Evolutionary conservation across 108 stramenopile species (phyloP), one percentile per base, ranked within the genome.

Genomic region (Nitzschia sp.): DNA sequence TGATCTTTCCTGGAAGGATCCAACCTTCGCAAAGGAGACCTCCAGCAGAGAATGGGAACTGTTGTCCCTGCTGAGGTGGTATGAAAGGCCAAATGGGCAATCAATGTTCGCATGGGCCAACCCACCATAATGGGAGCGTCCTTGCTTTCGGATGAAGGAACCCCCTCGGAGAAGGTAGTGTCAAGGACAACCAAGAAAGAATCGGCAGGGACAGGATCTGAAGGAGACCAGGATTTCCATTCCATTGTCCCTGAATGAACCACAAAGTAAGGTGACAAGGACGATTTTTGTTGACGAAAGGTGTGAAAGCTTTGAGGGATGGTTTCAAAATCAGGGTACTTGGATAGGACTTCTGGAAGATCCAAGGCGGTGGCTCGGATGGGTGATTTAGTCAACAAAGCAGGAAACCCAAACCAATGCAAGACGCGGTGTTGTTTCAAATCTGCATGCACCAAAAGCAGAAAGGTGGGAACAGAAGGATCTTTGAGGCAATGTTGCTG

Each of bases 371-470:
- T 38, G 0, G 69, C 68, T 21, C 10, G 52, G 3, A 72, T 53
- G 9, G 72, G 57, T 9, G 44, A 52, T 17, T 62, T 34, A 14
- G 63, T 38, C 62, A 76, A 56, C 20, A 94, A 60, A 3, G 88
- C 80, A 11, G 93, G 93, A 70, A 91, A 83, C 0, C 88, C 93
- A 76, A 90, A 91, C 90, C 93, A 94, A 75, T 94, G 91, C 5
- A 94, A 72, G 1, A 85, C 83, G 57, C 81, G 80, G 70, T 94
- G 90, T 46, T 78, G 80, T 63, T 94, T 94, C 38, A 94, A 59
- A 68, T 94, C 88, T 17, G 86, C 82, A 69, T 85, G 83, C 2
- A 82, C 80, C 9, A 90, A 38, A 41, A 89, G 70, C 0, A 78
- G 53, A 34, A 85, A 55, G 0, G 79, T 51, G 10, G 78, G 46